These are phyloP conservation scores for Leccinum incarnatum DNA, from an alignment of 768 basidiomycete species.

Conservation along the genomic window DNA sequence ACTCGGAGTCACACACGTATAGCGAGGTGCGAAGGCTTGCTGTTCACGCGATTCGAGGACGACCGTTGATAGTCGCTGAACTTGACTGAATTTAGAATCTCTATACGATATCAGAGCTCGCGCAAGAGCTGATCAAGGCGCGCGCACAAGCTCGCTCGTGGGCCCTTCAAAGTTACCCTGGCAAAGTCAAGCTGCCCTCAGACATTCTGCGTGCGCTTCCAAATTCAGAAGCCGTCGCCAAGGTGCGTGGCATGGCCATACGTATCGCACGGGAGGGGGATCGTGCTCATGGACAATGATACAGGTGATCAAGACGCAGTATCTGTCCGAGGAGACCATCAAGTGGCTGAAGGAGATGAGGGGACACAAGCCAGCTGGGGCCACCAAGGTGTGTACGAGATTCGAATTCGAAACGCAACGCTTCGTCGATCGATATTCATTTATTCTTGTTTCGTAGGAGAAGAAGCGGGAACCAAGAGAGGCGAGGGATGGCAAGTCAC, in stretches of 20 bases:
- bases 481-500: constrained; percentile 49
- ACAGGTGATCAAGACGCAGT: constrained; percentile 66
- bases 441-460: constrained; percentile 30
- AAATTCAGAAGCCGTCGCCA: constrained; percentile 58
- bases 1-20: constrained; percentile 61
- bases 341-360: constrained; percentile 54
- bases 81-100: constrained; percentile 57
- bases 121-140: constrained; percentile 80
- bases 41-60: neutral
- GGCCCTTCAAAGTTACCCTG: constrained; percentile 77
- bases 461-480: constrained; percentile 37
- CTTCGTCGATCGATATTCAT: constrained; percentile 6
- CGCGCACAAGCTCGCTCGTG: constrained; percentile 64
- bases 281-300: neutral
- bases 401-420: neutral
- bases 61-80: neutral
- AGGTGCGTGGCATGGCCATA: constrained; percentile 39
- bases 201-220: constrained; percentile 80
- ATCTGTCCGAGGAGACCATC: constrained; percentile 59
- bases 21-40: constrained; percentile 55
- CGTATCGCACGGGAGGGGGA: neutral
- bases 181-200: constrained; percentile 71
- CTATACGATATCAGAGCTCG: constrained; percentile 83
- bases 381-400: constrained; percentile 27
- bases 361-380: constrained; percentile 34